A percentile compares a stretch with the other conserved stretches of the same genome.
Evolutionary conservation across 2,329 filamentous ascomycete species (phyloP).

Genomic region (Seiridium unicorne): DNA sequence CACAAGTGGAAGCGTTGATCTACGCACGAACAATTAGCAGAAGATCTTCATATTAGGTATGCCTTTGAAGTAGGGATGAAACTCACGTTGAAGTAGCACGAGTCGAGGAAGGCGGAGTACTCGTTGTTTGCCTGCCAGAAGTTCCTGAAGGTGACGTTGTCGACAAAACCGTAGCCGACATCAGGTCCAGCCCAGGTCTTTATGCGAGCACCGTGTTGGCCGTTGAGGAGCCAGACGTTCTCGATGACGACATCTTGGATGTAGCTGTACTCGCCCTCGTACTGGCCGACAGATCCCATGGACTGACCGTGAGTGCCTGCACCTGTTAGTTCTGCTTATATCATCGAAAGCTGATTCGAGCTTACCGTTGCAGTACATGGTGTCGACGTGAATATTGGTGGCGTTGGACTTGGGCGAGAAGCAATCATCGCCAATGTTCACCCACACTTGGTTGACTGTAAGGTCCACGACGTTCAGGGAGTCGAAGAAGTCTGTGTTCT

Average conservation of each 20-base stretch:
- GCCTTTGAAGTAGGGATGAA: not conserved
- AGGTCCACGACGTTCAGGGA: slow-evolving; percentile 55
- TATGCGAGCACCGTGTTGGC: slow-evolving; percentile 53
- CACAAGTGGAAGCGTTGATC: slow-evolving; percentile 46
- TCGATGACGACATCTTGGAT: slow-evolving; percentile 58
- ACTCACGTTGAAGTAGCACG: slow-evolving; percentile 61
- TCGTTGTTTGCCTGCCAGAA: slow-evolving; percentile 59
- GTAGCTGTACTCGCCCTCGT: slow-evolving; percentile 50
- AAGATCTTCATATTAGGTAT: not conserved
- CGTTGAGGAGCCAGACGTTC: slow-evolving; percentile 54
- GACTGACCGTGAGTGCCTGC: slow-evolving; percentile 50
- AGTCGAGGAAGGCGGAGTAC: slow-evolving; percentile 56
- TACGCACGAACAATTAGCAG: slow-evolving; percentile 6
- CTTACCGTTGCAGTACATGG: slow-evolving; percentile 55
- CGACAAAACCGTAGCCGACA: slow-evolving; percentile 59
- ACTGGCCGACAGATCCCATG: slow-evolving; percentile 60
- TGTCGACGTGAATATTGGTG: slow-evolving; percentile 55
- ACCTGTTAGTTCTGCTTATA: not conserved
- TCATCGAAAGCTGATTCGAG: not conserved
- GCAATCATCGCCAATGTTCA: slow-evolving; percentile 59
- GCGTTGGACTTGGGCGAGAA: slow-evolving; percentile 62
- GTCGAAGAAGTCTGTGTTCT: slow-evolving; percentile 65
- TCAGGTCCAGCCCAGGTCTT: slow-evolving; percentile 60
- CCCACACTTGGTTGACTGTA: slow-evolving; percentile 46
- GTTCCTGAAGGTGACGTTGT: slow-evolving; percentile 60